Evolutionary conservation across 192 early-diverging fungal species (phyloP).

Genomic region (Rhizophagus clarus): DNA sequence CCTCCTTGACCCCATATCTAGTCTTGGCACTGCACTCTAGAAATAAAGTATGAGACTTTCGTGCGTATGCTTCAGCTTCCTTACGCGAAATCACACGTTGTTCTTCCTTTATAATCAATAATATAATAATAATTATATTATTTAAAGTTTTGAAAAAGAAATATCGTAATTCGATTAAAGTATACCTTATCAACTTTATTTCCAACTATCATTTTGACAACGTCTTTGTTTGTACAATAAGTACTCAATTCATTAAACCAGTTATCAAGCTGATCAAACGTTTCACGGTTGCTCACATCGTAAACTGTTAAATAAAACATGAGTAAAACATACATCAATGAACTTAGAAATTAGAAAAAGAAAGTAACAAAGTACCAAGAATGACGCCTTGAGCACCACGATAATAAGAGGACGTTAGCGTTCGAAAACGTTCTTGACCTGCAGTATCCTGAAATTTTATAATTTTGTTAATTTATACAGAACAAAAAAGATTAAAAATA

Average conservation of each 20-base stretch:
- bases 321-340: background rate
- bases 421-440: slow-evolving; percentile 98
- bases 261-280: slow-evolving; percentile 89
- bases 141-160: background rate
- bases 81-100: slow-evolving; percentile 75
- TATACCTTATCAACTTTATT: slow-evolving; percentile 88
- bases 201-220: slow-evolving; percentile 97
- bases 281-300: slow-evolving; percentile 91
- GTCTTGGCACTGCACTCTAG: slow-evolving; percentile 98
- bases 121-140: background rate
- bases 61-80: slow-evolving; percentile 92
- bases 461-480: slow-evolving; percentile 8
- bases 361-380: slow-evolving; percentile 58
- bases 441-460: slow-evolving; percentile 83
- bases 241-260: slow-evolving; percentile 97
- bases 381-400: slow-evolving; percentile 98
- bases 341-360: background rate
- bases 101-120: slow-evolving; percentile 42
- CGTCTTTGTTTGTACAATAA: slow-evolving; percentile 82
- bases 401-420: slow-evolving; percentile 97
- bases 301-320: slow-evolving; percentile 69
- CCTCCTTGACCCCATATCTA: slow-evolving; percentile 87
- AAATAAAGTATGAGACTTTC: slow-evolving; percentile 88
- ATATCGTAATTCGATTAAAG: background rate
- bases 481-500: background rate